phyloP scores from a whole-genome alignment of 352 stramenopile species.

The Pythium guiyangense region DNA sequence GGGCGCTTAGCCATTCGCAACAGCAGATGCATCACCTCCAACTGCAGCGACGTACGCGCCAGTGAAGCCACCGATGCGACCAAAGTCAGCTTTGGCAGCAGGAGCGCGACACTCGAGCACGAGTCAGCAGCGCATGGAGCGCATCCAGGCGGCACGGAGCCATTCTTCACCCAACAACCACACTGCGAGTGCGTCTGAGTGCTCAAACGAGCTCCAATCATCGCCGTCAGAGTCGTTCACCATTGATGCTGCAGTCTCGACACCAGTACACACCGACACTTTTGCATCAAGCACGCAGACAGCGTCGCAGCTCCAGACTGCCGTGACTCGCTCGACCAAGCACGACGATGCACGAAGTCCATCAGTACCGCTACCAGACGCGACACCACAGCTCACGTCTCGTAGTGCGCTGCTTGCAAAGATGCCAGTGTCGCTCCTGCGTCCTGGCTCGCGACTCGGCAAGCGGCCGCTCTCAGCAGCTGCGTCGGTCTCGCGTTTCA shows the following conservation, averaged over 20 bases:
- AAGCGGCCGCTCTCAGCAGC: slow-evolving; percentile 11
- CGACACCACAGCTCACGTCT: no score
- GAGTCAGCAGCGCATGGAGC: no score
- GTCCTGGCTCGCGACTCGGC: slow-evolving; percentile 1
- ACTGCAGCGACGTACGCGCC: not conserved
- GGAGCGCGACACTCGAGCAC: no score
- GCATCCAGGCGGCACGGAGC: slow-evolving; percentile 26
- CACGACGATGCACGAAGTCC: slow-evolving; percentile 12
- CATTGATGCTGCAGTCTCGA: not conserved
- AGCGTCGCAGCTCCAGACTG: no score
- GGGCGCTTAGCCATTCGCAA: not conserved
- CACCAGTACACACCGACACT: not conserved
- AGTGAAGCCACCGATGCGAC: slow-evolving; percentile 29
- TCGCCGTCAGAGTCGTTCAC: not conserved
- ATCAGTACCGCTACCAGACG: not conserved
- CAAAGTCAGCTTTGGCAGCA: slow-evolving; percentile 33
- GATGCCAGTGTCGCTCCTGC: slow-evolving; percentile 7
- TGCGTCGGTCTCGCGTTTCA: slow-evolving; percentile 9
- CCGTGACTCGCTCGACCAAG: not conserved
- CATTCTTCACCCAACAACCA: slow-evolving; percentile 32
- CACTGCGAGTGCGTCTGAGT: not conserved
- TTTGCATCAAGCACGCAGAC: slow-evolving; percentile 2
- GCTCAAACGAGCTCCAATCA: slow-evolving; percentile 11
- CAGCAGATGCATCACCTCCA: no score
- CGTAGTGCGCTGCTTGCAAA: slow-evolving; percentile 2